Conservation (phyloP, 768 basidiomycete species). For the Multifurca ochricompacta region DNA sequence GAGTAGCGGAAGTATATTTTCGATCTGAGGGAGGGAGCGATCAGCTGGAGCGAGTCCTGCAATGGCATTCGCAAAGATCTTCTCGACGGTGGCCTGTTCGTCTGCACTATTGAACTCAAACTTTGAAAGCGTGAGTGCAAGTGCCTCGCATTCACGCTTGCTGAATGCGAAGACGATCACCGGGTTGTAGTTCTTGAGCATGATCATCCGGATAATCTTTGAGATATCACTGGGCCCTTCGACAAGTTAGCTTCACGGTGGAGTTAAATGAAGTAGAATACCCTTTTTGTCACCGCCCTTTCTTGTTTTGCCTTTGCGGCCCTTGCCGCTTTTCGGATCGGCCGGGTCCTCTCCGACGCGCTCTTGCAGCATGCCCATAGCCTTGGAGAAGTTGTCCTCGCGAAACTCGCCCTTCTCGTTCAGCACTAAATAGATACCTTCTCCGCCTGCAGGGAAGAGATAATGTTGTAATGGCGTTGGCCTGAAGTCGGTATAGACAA, state of each 20-base stretch:
- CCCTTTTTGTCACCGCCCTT: constrained; percentile 95
- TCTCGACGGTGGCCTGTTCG: constrained; percentile 79
- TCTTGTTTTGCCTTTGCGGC: constrained; percentile 84
- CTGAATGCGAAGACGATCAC: constrained; percentile 98
- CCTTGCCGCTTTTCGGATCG: constrained; percentile 75
- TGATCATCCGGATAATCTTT: constrained; percentile 97
- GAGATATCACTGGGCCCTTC: constrained; percentile 87
- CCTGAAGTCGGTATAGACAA: constrained; percentile 98
- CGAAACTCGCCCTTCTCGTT: constrained; percentile 97
- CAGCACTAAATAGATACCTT: constrained; percentile 97
- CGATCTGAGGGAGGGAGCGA: constrained; percentile 85
- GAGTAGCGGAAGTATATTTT: constrained; percentile 85
- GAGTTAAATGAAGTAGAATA: constrained; percentile 25
- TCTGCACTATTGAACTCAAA: constrained; percentile 91
- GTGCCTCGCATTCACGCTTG: constrained; percentile 93
- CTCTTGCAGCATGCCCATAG: constrained; percentile 90
- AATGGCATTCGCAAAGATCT: constrained; percentile 93
- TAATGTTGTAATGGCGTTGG: constrained; percentile 98
- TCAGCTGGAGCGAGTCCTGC: constrained; percentile 82
- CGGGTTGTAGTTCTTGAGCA: constrained; percentile 95
- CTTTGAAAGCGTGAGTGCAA: constrained; percentile 89
- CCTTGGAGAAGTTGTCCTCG: constrained; percentile 96
- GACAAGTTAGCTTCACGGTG: constrained; percentile 4
- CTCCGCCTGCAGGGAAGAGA: constrained; percentile 92
- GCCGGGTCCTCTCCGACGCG: constrained; percentile 86